Conservation (phyloP, 805 yeast genomes). For the Cyberlindnera mrakii region DNA sequence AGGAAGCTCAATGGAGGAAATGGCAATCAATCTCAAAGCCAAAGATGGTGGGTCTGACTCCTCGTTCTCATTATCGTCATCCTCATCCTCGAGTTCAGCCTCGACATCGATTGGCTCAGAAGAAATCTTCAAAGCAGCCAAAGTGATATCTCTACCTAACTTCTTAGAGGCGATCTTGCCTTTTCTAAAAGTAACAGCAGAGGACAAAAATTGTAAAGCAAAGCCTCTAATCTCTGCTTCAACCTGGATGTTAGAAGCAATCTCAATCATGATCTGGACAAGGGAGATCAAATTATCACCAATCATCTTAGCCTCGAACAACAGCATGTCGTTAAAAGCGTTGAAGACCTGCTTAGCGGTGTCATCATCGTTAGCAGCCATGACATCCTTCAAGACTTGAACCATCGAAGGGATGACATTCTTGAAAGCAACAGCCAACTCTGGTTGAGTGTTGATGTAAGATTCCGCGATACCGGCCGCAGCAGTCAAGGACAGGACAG, state of each 20-base stretch:
- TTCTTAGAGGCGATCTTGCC: slow-evolving; percentile 73
- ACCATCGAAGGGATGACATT: slow-evolving; percentile 74
- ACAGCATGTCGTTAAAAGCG: slow-evolving; percentile 73
- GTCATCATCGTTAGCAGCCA: slow-evolving; percentile 64
- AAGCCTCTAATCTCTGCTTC: slow-evolving; percentile 81
- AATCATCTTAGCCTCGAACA: slow-evolving; percentile 69
- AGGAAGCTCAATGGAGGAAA: slow-evolving; percentile 78
- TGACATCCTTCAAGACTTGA: slow-evolving; percentile 68
- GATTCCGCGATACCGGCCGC: slow-evolving; percentile 66
- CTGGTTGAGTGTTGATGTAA: slow-evolving; percentile 40
- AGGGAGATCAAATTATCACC: slow-evolving; percentile 70
- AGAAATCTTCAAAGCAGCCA: slow-evolving; percentile 68
- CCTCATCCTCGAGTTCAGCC: slow-evolving; percentile 69
- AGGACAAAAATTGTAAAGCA: slow-evolving; percentile 78
- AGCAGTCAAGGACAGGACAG: slow-evolving; percentile 70
- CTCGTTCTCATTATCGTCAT: slow-evolving; percentile 90
- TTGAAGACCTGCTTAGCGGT: slow-evolving; percentile 73
- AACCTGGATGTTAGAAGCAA: slow-evolving; percentile 55
- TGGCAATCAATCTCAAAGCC: slow-evolving; percentile 74
- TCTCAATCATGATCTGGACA: slow-evolving; percentile 67
- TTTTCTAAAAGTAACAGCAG: slow-evolving; percentile 75
- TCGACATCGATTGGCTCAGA: slow-evolving; percentile 79
- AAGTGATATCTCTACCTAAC: slow-evolving; percentile 75
- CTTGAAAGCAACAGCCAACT: slow-evolving; percentile 48
- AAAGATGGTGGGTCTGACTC: slow-evolving; percentile 75